These are phyloP conservation scores for Berkeleyomyces basicola DNA, from an alignment of 2,329 filamentous ascomycete genomes.

Conservation along the genomic window DNA sequence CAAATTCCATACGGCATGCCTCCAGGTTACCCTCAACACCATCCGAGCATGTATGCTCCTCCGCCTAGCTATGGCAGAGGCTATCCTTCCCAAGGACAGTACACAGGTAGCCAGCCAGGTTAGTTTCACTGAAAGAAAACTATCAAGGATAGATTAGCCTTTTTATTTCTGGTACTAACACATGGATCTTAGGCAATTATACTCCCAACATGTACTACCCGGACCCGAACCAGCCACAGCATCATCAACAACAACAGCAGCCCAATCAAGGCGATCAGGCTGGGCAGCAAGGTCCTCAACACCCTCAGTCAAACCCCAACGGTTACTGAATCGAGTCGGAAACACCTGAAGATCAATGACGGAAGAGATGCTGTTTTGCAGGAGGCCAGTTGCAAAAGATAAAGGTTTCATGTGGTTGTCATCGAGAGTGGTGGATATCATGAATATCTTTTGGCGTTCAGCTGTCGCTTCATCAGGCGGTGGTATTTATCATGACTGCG, in stretches of 20 bases:
- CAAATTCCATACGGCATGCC: conserved; percentile 23
- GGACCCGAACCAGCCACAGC: conserved; percentile 28
- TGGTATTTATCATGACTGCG: not conserved
- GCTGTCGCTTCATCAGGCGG: too few species aligned
- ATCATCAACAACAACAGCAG: conserved; percentile 23
- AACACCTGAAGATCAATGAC: not conserved
- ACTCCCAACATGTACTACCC: conserved; percentile 21
- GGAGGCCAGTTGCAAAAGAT: too few species aligned
- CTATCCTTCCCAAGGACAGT: conserved; percentile 23
- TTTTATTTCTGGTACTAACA: not conserved
- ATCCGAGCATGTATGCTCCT: conserved; percentile 24
- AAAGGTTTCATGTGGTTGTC: too few species aligned
- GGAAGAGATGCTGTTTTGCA: too few species aligned
- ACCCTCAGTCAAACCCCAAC: conserved; percentile 19
- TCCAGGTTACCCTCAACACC: conserved; percentile 7
- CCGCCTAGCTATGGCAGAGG: conserved; percentile 24
- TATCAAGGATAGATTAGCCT: not conserved
- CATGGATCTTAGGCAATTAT: conserved; percentile 1
- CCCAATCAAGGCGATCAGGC: conserved; percentile 20
- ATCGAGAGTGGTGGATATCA: too few species aligned
- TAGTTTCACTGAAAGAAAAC: conserved; percentile 14
- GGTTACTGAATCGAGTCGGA: conserved; percentile 24
- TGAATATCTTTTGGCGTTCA: too few species aligned
- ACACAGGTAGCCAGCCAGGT: conserved; percentile 27
- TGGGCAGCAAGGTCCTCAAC: not conserved